Percentiles rank a stretch among this genome's conserved stretches.
phyloP scores from a whole-genome alignment of 495 filamentous ascomycete genomes.

The Trypethelium eluteriae region DNA sequence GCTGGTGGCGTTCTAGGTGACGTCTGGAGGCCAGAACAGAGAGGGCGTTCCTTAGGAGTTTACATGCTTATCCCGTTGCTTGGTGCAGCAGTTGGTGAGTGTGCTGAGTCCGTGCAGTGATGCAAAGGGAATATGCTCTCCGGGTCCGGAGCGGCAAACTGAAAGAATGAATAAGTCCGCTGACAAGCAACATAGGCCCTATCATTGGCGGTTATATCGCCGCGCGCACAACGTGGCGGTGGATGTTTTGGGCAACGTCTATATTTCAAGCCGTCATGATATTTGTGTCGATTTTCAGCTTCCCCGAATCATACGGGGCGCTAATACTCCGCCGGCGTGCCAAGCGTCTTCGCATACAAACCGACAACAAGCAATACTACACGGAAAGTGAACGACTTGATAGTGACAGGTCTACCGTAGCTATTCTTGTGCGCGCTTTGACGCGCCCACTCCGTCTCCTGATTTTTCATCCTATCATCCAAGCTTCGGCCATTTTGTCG shows the following conservation, averaged over 20 bases:
- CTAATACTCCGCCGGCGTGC: slow-evolving; percentile 31
- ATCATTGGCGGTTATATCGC: slow-evolving; percentile 68
- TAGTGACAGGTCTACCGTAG: slow-evolving; percentile 29
- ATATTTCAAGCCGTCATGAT: slow-evolving; percentile 56
- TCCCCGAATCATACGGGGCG: slow-evolving; percentile 31
- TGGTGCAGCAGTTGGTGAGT: slow-evolving; percentile 47
- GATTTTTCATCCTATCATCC: slow-evolving; percentile 46
- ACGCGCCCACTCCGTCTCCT: slow-evolving; percentile 14
- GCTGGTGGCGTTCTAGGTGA: slow-evolving; percentile 48
- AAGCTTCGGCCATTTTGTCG: slow-evolving; percentile 64
- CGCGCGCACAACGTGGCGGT: slow-evolving; percentile 65
- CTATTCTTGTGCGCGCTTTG: slow-evolving; percentile 7
- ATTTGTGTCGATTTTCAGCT: slow-evolving; percentile 47
- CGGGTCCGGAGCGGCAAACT: too few relatives aligned
- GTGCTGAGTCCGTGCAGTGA: too few relatives aligned
- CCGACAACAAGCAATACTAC: slow-evolving; percentile 48
- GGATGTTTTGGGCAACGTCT: slow-evolving; percentile 81
- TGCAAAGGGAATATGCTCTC: too few relatives aligned
- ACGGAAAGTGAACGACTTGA: slow-evolving; percentile 19
- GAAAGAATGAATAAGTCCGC: too few relatives aligned
- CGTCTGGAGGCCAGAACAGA: slow-evolving; percentile 54
- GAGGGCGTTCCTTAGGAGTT: slow-evolving; percentile 54
- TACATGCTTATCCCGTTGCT: slow-evolving; percentile 59
- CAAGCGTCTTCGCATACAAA: slow-evolving; percentile 22
- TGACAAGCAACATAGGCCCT: slow-evolving; percentile 33